Evolutionary conservation across 257 asterid genomes (phyloP), one percentile per base, ranked within the genome.

Genomic region (Striga asiatica): DNA sequence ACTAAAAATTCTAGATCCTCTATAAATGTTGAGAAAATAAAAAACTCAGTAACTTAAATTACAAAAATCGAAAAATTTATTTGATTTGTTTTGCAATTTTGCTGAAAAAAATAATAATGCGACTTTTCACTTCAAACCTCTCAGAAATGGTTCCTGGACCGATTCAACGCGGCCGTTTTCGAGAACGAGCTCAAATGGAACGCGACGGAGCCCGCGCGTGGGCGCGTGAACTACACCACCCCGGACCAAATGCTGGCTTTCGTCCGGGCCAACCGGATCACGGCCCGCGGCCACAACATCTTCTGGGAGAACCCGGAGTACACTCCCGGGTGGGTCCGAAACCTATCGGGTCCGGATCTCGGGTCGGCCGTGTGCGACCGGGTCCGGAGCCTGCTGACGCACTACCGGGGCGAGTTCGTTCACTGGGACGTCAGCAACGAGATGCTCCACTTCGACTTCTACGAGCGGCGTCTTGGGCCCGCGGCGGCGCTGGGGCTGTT

Each of bases 361-460:
- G 53, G 58, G 3, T 34, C 32, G 0, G 88, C 79, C 0, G 76
- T 68, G 5, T 18, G 25, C 2, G 67, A 55, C 11, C 67, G 95
- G 16, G 67, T 81, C 1, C 54, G 60, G 1, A 75, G 85, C 37
- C 13, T 85, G 2, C 43, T 76, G 17, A 25, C 34, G 10, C 71
- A 72, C 35, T 85, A 82, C 66, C 51, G n/a, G 3, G 81, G 72
- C 0, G 68, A 78, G 0, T 68, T 82, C 64, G 51, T 85, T 16
- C 86, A 82, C 45, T 86, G 94, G 94, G 95, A 86, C 8, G 94
- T 83, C 2, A 66, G 58, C 24, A 86, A 86, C 12, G 94, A 86
- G 62, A 78, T 78, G 66, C 69, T 86, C 1, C 91, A 83, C 21
- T 71, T 11, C 9, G 47, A 70, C 0, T 83, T 78, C 61, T 69